Conservation (phyloP, 352 stramenopile species). For the Lagenidium giganteum region DNA sequence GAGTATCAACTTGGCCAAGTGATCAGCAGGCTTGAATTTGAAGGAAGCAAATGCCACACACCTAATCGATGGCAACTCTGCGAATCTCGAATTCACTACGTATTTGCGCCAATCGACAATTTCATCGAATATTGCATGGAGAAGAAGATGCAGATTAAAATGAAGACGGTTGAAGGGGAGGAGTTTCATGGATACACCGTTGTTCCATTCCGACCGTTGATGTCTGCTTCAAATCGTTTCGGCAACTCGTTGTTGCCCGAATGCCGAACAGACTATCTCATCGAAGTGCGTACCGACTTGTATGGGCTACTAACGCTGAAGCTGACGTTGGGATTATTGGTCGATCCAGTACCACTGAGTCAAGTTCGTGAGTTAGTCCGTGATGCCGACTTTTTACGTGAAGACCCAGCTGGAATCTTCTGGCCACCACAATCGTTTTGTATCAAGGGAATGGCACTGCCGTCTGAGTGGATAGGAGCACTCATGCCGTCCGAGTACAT, state of each 20-base stretch:
- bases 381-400: slow-evolving; percentile 40
- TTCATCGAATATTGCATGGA: slow-evolving; percentile 67
- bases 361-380: slow-evolving; percentile 53
- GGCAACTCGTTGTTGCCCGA: slow-evolving; percentile 44
- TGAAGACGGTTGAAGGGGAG: slow-evolving; percentile 32
- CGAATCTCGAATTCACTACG: slow-evolving; percentile 65
- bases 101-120: slow-evolving; percentile 52
- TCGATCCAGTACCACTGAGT: slow-evolving; percentile 46
- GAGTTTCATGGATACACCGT: slow-evolving; percentile 50
- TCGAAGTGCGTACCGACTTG: slow-evolving; percentile 55
- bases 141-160: slow-evolving; percentile 62
- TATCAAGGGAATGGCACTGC: slow-evolving; percentile 35
- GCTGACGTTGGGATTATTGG: slow-evolving; percentile 59
- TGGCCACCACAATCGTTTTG: slow-evolving; percentile 52
- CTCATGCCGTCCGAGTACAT: slow-evolving; percentile 73
- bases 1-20: slow-evolving; percentile 75
- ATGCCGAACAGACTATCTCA: slow-evolving; percentile 50
- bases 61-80: slow-evolving; percentile 80
- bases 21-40: slow-evolving; percentile 49
- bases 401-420: slow-evolving; percentile 43
- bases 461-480: slow-evolving; percentile 58
- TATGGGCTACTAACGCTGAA: slow-evolving; percentile 71
- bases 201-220: slow-evolving; percentile 45
- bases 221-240: slow-evolving; percentile 54
- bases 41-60: slow-evolving; percentile 76